phyloP scores from a whole-genome alignment of 2,329 filamentous ascomycete species.

The Trichoderma gracile region DNA sequence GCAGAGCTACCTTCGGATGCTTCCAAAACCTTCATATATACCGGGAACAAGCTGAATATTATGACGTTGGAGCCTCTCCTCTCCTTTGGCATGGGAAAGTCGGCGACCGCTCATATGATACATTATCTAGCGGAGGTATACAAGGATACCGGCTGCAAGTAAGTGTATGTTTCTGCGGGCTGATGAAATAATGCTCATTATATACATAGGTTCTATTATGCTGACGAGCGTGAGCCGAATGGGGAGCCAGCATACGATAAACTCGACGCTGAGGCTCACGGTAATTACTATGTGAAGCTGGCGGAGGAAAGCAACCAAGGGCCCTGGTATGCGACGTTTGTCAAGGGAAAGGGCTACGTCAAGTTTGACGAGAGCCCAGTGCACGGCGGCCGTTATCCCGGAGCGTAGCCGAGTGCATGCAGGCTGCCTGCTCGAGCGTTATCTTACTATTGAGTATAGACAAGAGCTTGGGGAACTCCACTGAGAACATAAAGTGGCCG shows the following conservation, averaged over 20 bases:
- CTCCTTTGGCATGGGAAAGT: constrained; percentile 15
- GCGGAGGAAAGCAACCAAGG: constrained; percentile 2
- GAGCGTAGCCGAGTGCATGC: background rate
- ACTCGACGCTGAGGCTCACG: background rate
- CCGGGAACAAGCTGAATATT: constrained; percentile 6
- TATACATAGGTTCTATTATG: background rate
- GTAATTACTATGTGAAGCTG: background rate
- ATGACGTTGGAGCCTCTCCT: constrained; percentile 4
- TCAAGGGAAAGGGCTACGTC: constrained; percentile 6
- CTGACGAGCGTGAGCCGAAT: background rate
- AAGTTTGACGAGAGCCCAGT: background rate
- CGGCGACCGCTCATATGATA: constrained; percentile 13
- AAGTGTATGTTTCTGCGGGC: background rate
- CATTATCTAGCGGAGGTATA: constrained; percentile 14
- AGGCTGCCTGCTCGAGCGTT: background rate
- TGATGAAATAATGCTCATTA: background rate
- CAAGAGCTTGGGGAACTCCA: too few species aligned
- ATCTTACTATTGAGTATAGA: background rate
- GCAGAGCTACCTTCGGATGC: constrained; percentile 8
- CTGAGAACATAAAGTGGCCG: background rate
- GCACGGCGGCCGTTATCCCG: background rate
- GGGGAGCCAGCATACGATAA: background rate
- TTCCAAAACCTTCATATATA: constrained; percentile 15
- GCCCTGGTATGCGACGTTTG: constrained; percentile 11
- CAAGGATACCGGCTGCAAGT: constrained; percentile 2